A percentile compares a stretch with the other conserved stretches of the same genome.
These are phyloP conservation scores for Triangularia setosa DNA, from an alignment of 2,329 filamentous ascomycete genomes.

Conservation along the genomic window DNA sequence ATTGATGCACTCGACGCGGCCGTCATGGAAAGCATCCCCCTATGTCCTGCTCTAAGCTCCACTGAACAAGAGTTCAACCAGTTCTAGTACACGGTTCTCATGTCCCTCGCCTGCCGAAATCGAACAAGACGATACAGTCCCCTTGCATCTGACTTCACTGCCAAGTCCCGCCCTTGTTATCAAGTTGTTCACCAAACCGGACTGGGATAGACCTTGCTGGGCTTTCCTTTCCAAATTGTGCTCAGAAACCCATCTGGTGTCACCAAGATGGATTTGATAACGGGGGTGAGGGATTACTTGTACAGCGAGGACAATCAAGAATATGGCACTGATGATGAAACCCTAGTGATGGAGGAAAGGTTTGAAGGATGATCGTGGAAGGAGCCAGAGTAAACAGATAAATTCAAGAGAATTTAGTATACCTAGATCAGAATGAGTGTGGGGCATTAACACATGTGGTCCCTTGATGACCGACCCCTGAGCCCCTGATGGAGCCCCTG, in stretches of 20 bases:
- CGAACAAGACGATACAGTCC: background rate
- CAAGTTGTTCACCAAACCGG: background rate
- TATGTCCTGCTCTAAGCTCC: background rate
- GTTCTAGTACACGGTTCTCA: background rate
- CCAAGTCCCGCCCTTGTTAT: background rate
- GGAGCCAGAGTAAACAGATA: background rate
- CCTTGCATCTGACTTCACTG: background rate
- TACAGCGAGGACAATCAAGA: background rate
- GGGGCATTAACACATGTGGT: no score
- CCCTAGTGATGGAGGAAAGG: no score
- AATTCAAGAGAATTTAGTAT: no score
- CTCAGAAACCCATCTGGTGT: background rate
- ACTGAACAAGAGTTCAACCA: background rate
- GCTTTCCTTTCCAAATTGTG: background rate
- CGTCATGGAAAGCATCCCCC: background rate
- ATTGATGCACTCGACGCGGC: background rate
- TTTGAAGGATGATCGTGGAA: background rate
- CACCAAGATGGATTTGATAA: constrained; percentile 1
- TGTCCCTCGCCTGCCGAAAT: background rate
- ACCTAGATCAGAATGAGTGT: no score
- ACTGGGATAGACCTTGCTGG: background rate
- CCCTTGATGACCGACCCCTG: no score
- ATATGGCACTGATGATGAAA: background rate
- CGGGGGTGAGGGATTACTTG: constrained; percentile 1
- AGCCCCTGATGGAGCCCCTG: no score